Base-by-base conservation (phyloP, 805 yeast genomes). In the Starmerella vitae region DNA sequence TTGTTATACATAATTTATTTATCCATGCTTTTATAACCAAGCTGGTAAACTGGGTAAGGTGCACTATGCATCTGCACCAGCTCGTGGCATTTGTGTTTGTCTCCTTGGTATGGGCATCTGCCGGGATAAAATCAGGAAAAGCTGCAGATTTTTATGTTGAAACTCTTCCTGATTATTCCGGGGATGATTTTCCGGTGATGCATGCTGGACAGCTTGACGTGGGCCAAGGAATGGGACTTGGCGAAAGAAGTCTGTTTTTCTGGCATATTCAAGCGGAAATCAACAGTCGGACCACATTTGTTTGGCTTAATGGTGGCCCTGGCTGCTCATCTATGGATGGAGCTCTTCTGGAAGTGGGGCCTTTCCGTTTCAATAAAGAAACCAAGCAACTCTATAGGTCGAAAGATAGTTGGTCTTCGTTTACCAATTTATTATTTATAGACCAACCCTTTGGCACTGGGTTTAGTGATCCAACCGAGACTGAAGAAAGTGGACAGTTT, bases 241-340 rank as follows among this genome's bases (percentile, higher is more conserved):
- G 71, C 49, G 39, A 33, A 6, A 30, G 37, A 17, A 34, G 39
- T 26, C 68, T 81, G 51, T 85, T 79, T 53, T 85, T 82, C 55
- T 82, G 94, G 94, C 73, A 71, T 52, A 77, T 76, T 39, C 61
- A 59, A 32, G 50, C 55, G 20, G 54, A 50, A 36, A 43, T 48
- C 18, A 51, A 55, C 5, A 52, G 58, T 13, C 56, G 55, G 27
- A 52, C 50, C 18, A 63, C 65, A 3, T 47, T 65, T 19, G 68
- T 91, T 39, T 91, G 98, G 97, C 67, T 91, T 18, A 91, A 91
- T 57, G 98, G 98, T 29, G 98, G 98, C 0, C 98, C 98, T 0
- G 98, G 98, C 0, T 91, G 98, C 58, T 85, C 95, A 2, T 85
- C 96, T 0, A 75, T 88, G 91, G 98, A 91, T 60, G 98, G 98